A percentile compares a stretch with the other conserved stretches of the same genome.
Evolutionary conservation across 2,329 filamentous ascomycete genomes (phyloP).

Genomic region (Rhinocladiella similis): DNA sequence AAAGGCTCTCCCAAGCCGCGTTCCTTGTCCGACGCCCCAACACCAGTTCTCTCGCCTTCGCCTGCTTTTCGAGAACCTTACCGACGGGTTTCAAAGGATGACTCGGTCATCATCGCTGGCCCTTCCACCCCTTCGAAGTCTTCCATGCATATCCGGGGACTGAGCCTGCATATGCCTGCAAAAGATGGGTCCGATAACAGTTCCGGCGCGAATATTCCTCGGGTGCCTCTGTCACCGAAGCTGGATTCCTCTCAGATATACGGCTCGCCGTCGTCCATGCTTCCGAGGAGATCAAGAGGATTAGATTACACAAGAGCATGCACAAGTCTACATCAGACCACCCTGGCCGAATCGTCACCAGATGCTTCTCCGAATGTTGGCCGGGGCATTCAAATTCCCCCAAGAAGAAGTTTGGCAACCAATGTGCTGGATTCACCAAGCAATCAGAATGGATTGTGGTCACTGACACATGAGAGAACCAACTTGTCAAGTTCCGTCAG

Average conservation of each 20-base stretch:
- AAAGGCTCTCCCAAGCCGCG: slow-evolving; percentile 46
- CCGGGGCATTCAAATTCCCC: slow-evolving; percentile 62
- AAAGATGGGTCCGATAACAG: slow-evolving; percentile 35
- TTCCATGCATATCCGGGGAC: slow-evolving; percentile 61
- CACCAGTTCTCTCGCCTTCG: slow-evolving; percentile 58
- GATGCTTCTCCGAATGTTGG: slow-evolving; percentile 85
- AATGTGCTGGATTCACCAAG: slow-evolving; percentile 64
- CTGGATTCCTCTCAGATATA: slow-evolving; percentile 82
- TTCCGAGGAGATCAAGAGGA: slow-evolving; percentile 84
- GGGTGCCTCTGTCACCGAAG: slow-evolving; percentile 76
- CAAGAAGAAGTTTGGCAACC: slow-evolving; percentile 47
- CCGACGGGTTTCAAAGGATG: slow-evolving; percentile 62
- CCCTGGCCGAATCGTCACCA: slow-evolving; percentile 83
- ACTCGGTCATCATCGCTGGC: slow-evolving; percentile 56
- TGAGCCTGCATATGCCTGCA: slow-evolving; percentile 70
- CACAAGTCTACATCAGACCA: slow-evolving; percentile 94
- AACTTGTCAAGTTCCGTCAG: slow-evolving; percentile 78
- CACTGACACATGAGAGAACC: slow-evolving; percentile 68
- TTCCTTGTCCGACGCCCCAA: slow-evolving; percentile 67
- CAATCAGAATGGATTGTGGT: slow-evolving; percentile 63
- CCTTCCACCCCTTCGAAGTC: slow-evolving; percentile 75
- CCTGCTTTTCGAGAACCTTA: slow-evolving; percentile 58
- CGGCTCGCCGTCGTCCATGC: slow-evolving; percentile 80
- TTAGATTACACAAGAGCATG: slow-evolving; percentile 91
- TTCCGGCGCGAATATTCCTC: slow-evolving; percentile 56